A percentile compares a stretch with the other conserved stretches of the same genome.
phyloP scores from a whole-genome alignment of 805 yeast genomes.

The Candida ulmi region DNA sequence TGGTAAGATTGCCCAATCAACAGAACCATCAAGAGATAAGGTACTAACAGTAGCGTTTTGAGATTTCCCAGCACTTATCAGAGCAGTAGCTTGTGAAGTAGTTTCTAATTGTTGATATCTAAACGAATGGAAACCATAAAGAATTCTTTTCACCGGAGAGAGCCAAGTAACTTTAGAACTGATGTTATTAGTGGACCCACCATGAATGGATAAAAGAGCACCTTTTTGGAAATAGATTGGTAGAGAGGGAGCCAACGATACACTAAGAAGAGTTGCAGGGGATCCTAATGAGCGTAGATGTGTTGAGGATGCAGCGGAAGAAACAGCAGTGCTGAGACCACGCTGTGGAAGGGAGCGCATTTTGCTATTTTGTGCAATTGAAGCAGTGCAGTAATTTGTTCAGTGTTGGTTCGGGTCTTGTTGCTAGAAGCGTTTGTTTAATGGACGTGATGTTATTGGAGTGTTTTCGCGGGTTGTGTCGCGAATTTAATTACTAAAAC shows the following conservation, averaged over 20 bases:
- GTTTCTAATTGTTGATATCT: constrained; percentile 43
- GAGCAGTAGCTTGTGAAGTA: constrained; percentile 14
- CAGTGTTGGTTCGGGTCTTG: too few relatives aligned
- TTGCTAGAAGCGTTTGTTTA: too few relatives aligned
- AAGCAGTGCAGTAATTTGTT: too few relatives aligned
- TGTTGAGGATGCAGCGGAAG: too few relatives aligned
- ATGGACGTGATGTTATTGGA: too few relatives aligned
- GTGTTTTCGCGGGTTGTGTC: too few relatives aligned
- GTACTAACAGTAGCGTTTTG: constrained; percentile 28
- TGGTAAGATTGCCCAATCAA: constrained; percentile 57
- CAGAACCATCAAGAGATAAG: constrained; percentile 48
- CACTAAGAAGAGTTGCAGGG: constrained; percentile 42
- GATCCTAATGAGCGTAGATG: constrained; percentile 29
- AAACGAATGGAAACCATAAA: constrained; percentile 39
- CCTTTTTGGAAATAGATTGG: constrained; percentile 46
- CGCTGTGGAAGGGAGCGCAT: neutral
- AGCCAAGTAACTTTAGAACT: constrained; percentile 11
- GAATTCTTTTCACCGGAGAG: constrained; percentile 35
- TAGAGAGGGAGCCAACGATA: constrained; percentile 54
- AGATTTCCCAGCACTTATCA: constrained; percentile 21
- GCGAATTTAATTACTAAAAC: too few relatives aligned
- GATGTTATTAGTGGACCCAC: constrained; percentile 17
- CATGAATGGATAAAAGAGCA: constrained; percentile 44
- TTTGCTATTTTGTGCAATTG: too few relatives aligned
- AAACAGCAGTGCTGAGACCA: neutral